These are phyloP conservation scores for Auricularia sp. DNA, from an alignment of 768 basidiomycete species.

Conservation along the genomic window DNA sequence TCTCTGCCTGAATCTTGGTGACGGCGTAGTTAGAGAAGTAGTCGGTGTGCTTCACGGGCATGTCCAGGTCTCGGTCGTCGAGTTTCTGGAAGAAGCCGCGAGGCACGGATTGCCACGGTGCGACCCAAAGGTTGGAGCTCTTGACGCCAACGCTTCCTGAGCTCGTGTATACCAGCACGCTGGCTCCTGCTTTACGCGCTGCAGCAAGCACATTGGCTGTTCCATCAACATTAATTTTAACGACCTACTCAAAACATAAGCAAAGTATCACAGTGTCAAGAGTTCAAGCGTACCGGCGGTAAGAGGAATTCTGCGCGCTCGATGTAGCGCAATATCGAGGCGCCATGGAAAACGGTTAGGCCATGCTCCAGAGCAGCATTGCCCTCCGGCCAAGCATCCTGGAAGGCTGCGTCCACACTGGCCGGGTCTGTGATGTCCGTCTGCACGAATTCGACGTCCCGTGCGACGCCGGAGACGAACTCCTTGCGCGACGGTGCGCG, in stretches of 20 bases:
- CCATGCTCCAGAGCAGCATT: conserved; percentile 18
- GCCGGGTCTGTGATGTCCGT: conserved; percentile 47
- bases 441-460: conserved; percentile 45
- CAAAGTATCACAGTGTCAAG: not conserved
- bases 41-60: conserved; percentile 46
- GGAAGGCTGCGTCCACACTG: conserved; percentile 53
- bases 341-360: conserved; percentile 67
- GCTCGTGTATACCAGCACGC: conserved; percentile 58
- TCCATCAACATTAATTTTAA: conserved; percentile 54
- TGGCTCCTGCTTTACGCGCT: conserved; percentile 43
- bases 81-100: conserved; percentile 50
- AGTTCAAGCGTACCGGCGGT: conserved; percentile 15
- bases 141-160: conserved; percentile 57
- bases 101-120: conserved; percentile 66
- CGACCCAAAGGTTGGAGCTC: conserved; percentile 51
- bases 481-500: conserved; percentile 49
- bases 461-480: conserved; percentile 32
- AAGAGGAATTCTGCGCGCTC: conserved; percentile 48
- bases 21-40: conserved; percentile 75
- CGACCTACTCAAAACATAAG: conserved; percentile 25
- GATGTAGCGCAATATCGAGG: conserved; percentile 70
- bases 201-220: conserved; percentile 59
- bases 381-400: conserved; percentile 45
- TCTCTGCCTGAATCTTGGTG: conserved; percentile 53
- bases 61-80: conserved; percentile 38